Evolutionary conservation across 2,329 filamentous ascomycete genomes (phyloP).

Genomic region (Sphaerostilbella broomeana): DNA sequence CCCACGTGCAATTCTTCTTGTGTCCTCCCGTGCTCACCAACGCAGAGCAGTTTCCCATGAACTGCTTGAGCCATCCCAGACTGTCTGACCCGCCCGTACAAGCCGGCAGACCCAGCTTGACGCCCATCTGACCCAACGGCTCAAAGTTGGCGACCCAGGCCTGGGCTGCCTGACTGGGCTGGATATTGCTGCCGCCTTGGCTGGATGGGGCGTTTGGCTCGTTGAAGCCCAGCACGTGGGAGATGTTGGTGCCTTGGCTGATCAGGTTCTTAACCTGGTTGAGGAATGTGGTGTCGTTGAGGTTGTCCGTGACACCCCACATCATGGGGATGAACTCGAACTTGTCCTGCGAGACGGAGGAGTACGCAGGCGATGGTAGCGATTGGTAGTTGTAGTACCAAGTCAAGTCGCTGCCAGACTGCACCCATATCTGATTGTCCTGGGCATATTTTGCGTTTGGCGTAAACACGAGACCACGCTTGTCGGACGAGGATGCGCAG

Average conservation of each 20-base stretch:
- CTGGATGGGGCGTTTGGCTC: slow-evolving; percentile 58
- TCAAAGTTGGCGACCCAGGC: slow-evolving; percentile 67
- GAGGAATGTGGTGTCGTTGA: slow-evolving; percentile 54
- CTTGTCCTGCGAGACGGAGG: slow-evolving; percentile 40
- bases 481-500: slow-evolving; percentile 36
- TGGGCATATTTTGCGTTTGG: slow-evolving; percentile 45
- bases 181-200: slow-evolving; percentile 57
- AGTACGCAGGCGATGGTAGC: slow-evolving; percentile 48
- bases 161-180: slow-evolving; percentile 53
- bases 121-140: slow-evolving; percentile 56
- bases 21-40: slow-evolving; percentile 41
- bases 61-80: slow-evolving; percentile 60
- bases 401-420: slow-evolving; percentile 51
- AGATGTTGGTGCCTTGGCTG: slow-evolving; percentile 47
- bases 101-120: slow-evolving; percentile 64
- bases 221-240: slow-evolving; percentile 69
- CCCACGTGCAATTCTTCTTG: slow-evolving; percentile 50
- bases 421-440: slow-evolving; percentile 62
- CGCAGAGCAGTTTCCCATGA: slow-evolving; percentile 56
- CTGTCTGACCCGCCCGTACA: slow-evolving; percentile 57
- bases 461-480: slow-evolving; percentile 69
- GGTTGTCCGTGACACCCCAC: slow-evolving; percentile 53
- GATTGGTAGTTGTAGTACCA: slow-evolving; percentile 82
- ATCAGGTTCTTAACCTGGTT: slow-evolving; percentile 51
- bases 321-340: slow-evolving; percentile 79